Evolutionary conservation across 2,329 filamentous ascomycete species (phyloP).

Genomic region (Sclerotinia glacialis): DNA sequence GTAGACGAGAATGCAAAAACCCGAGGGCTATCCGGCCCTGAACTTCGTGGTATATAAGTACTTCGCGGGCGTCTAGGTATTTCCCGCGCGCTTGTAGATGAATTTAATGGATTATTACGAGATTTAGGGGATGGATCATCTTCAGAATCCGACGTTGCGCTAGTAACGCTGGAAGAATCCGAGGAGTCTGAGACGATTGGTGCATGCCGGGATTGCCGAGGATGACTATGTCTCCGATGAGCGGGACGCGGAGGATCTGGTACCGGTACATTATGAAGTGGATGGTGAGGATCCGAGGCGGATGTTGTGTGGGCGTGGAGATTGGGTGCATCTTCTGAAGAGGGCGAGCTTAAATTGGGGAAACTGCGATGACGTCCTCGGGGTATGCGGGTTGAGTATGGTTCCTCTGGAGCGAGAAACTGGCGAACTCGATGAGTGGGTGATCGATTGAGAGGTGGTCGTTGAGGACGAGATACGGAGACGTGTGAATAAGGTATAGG

Average conservation of each 20-base stretch:
- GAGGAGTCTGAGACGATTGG: constrained; percentile 14
- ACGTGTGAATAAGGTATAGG: constrained; percentile 31
- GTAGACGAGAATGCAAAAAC: constrained; percentile 5
- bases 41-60: constrained; percentile 7
- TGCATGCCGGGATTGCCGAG: constrained; percentile 37
- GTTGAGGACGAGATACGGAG: constrained; percentile 27
- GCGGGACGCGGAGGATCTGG: constrained; percentile 15
- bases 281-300: not conserved
- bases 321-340: constrained; percentile 27
- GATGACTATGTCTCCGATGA: constrained; percentile 51
- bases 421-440: constrained; percentile 40
- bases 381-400: constrained; percentile 32
- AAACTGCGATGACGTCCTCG: constrained; percentile 33
- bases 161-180: not conserved
- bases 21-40: not conserved
- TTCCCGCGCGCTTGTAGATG: not conserved
- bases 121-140: constrained; percentile 19
- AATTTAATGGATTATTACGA: not conserved
- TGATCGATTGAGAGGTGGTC: constrained; percentile 37
- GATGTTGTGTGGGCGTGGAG: constrained; percentile 26
- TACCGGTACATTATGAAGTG: not conserved
- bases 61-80: constrained; percentile 5
- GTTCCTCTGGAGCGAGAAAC: constrained; percentile 44
- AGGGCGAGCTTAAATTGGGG: constrained; percentile 36
- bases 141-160: constrained; percentile 15